Evolutionary conservation across 23 red algal genomes (phyloP).

Genomic region (Gracilaria vermiculophylla): DNA sequence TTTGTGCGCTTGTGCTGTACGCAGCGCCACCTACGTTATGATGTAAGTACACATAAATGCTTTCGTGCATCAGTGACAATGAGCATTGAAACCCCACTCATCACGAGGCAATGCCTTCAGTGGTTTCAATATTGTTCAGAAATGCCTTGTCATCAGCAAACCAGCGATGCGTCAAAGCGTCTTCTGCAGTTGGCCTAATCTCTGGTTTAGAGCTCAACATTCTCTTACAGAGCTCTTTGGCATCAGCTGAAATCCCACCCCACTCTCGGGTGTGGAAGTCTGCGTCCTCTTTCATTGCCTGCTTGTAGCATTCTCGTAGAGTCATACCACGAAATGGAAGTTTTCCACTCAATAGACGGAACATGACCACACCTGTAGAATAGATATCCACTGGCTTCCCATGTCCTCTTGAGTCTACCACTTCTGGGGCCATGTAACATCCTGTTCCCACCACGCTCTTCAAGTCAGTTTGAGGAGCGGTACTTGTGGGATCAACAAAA

Average conservation of each 20-base stretch:
- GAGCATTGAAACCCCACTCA: neutral
- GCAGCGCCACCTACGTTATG: no score
- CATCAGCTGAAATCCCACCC: constrained; percentile 62
- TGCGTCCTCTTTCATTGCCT: constrained; percentile 50
- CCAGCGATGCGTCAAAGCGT: constrained; percentile 64
- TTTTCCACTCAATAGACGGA: constrained; percentile 55
- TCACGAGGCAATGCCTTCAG: neutral
- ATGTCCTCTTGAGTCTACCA: constrained; percentile 61
- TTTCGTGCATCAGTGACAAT: neutral
- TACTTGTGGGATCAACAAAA: constrained; percentile 45
- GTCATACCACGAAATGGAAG: constrained; percentile 77
- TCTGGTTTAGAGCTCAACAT: constrained; percentile 67
- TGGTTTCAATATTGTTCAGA: neutral
- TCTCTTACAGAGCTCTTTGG: constrained; percentile 41
- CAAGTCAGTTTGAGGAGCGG: constrained; percentile 31
- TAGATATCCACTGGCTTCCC: constrained; percentile 74
- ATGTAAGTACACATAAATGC: no score
- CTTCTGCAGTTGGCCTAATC: constrained; percentile 12
- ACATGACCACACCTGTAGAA: constrained; percentile 75
- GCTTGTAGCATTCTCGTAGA: constrained; percentile 62
- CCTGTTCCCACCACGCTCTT: constrained; percentile 57
- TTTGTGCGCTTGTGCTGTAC: no score
- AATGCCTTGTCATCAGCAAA: constrained; percentile 50
- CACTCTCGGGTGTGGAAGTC: constrained; percentile 62
- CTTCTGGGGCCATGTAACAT: constrained; percentile 77